Base-by-base conservation (phyloP, 1,139 yeast genomes). In the Blastobotrys buckinghamii region DNA sequence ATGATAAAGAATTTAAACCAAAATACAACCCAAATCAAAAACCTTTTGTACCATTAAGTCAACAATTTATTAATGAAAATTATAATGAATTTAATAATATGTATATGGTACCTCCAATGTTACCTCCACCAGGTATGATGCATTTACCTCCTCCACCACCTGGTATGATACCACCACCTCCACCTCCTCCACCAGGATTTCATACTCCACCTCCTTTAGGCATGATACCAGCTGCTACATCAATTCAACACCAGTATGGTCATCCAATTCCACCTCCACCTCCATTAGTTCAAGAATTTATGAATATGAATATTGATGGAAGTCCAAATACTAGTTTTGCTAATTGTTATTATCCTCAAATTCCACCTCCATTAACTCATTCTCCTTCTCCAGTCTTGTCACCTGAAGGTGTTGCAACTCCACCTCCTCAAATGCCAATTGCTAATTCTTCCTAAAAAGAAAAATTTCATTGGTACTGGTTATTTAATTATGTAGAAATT, bases 81-180 rank as follows among this genome's bases (percentile, higher is more conserved):
- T 7, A 6, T 26, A 26, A 26, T 26, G 29, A 26, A 7, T 7
- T 26, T 6, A 26, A 10, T 10, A 26, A 26, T 26, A 6, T 7
- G 29, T 26, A 7, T 26, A 26, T 26, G 6, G 29, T 7, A n/a
- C n/a, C n/a, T n/a, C n/a, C n/a, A n/a, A n/a, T n/a, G n/a, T n/a
- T n/a, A n/a, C n/a, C n/a, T 26, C 29, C 6, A 26, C 10, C 10
- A 6, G 32, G 12, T 29, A 33, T 41, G 32, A 37, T 34, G 38
- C 15, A 42, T 24, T 33, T 36, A 6, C 49, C 50, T 19, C 46
- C 50, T 1, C 38, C 47, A 1, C 47, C 50, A 3, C 44, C 44
- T 36, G 26, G 6, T 3, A 9, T 3, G 6, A 34, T 34, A 8
- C 38, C 17, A 34, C 38, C 38, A 34, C 38, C 38, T 16, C 38